Base-by-base conservation (phyloP, 495 filamentous ascomycete species). In the Pseudevernia furfuracea region DNA sequence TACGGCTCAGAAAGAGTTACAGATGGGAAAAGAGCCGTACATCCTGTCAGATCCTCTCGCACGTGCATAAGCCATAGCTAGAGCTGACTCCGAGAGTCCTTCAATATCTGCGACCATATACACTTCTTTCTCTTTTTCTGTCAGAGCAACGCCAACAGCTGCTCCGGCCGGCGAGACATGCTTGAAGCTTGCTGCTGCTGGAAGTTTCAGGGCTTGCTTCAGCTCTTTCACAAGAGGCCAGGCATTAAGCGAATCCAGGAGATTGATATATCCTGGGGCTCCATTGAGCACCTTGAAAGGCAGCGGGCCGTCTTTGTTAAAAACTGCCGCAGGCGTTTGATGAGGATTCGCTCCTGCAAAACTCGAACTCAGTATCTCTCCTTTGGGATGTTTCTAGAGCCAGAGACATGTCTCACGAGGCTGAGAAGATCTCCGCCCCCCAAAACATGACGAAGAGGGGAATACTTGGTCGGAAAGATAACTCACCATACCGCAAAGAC, bases 161-260 rank as follows among this genome's bases (percentile, higher is more conserved):
- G 94, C 94, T 68, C 94, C 94, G 46, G 94, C 94, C 11, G 94
- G 94, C 7, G 95, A 97, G 46, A 97, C 94, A 73, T 97, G 95
- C 83, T 98, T 98, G 87, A 98, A 98, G 75, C 90, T 95, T 58
- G 94, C 93, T 25, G 94, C 95, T 34, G 94, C 94, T n/a, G 95
- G 90, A 72, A 86, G 84, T 68, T 87, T 84, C 5, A 96, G 84
- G 39, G 92, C 89, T 65, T 86, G 80, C 82, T 93, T 94, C 66
- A 98, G 82, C 80, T 98, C 94, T 83, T 96, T 97, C 61, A 98
- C 94, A 37, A 98, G 77, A 8, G 89, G 88, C 94, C 94, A 98
- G 63, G 91, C 88, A 78, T 98, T 98, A 70, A 98, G 84, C 56
- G 92, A 91, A 76, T 98, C 94, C 23, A 98, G 85, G 41, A 98